Evolutionary conservation across 345 rosid species (phyloP), one percentile per base, ranked within the genome.

Genomic region (Eucalyptus virginea): DNA sequence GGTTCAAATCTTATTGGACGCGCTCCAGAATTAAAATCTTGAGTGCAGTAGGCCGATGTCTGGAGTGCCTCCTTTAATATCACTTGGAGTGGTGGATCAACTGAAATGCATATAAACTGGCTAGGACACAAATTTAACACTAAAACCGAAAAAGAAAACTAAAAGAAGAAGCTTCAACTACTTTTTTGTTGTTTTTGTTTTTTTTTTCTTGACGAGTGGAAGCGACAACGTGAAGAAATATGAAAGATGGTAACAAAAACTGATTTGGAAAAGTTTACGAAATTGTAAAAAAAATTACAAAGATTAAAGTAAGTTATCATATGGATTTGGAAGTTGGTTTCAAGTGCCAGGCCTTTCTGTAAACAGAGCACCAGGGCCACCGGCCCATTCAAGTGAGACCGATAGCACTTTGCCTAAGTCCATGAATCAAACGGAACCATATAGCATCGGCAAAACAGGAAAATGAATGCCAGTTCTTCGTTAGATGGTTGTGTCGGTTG

Each of bases 151-250:
- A 69, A 69, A 67, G 4, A 9, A 67, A 67, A 17, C 1, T 0
- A 69, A 32, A 69, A 7, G 80, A 69, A 32, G 12, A 32, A 32
- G 80, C 23, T 32, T 17, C 80, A 32, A 69, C 21, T 32, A 69
- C 24, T 9, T 32, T 67, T 69, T 17, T 4, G 11, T 12, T 48
- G n/a, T n/a, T n/a, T n/a, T n/a, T n/a, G n/a, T 4, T 2, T 5
- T 23, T 26, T 10, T 4, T 24, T 4, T 1, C 4, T 11, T 5
- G 0, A 10, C 32, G 3, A 1, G n/a, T 62, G 18, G 34, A 1
- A 18, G 69, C 18, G 1, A 62, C 69, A 12, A 13, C 69, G 17
- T 2, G n/a, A 30, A 30, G 69, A 62, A 67, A 67, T 8, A 15
- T 3, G 77, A 67, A 30, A 17, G 80, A 69, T 34, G 42, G 24